Percentiles rank a stretch among this genome's conserved stretches.
These are phyloP conservation scores for Scleromitrula shiraiana DNA, from an alignment of 2,329 filamentous ascomycete species.

Conservation along the genomic window DNA sequence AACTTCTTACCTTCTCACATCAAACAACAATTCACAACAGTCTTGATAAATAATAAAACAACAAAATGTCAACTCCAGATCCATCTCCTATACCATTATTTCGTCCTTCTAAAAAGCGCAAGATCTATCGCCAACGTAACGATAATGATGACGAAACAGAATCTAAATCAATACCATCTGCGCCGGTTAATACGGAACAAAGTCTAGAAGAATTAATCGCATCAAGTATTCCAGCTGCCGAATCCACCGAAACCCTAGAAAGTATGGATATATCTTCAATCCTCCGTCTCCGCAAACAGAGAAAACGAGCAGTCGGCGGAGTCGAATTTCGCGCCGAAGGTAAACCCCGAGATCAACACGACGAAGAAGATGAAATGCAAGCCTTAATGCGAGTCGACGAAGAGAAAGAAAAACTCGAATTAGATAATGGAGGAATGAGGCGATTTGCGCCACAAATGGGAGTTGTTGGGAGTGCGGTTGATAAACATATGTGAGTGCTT, in stretches of 20 bases:
- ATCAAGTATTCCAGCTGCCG: slow-evolving; percentile 10
- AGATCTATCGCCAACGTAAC: slow-evolving; percentile 46
- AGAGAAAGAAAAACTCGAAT: slow-evolving; percentile 8
- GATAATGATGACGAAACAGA: slow-evolving; percentile 22
- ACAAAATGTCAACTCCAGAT: slow-evolving; percentile 10
- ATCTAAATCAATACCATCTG: slow-evolving; percentile 8
- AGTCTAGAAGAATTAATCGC: slow-evolving; percentile 28
- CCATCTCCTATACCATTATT: slow-evolving; percentile 32
- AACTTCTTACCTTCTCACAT: too few relatives aligned
- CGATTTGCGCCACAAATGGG: slow-evolving; percentile 70
- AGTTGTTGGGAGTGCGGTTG: slow-evolving; percentile 55
- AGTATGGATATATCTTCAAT: slow-evolving; percentile 39
- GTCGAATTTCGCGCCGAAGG: slow-evolving; percentile 43
- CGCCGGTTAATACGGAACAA: slow-evolving; percentile 12
- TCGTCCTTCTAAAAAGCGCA: slow-evolving; percentile 51
- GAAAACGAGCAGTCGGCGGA: slow-evolving; percentile 43
- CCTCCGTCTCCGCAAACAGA: slow-evolving; percentile 43
- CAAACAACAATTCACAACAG: too few relatives aligned
- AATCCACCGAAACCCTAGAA: slow-evolving; percentile 22
- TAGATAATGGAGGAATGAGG: slow-evolving; percentile 22
- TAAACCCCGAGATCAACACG: slow-evolving; percentile 18
- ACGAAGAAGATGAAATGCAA: slow-evolving; percentile 8
- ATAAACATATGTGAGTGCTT: slow-evolving; percentile 69
- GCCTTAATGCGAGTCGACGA: slow-evolving; percentile 19
- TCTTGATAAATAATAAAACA: neutral